These are phyloP conservation scores for Penicillium sp. DNA, from an alignment of 2,329 filamentous ascomycete species.

Conservation along the genomic window DNA sequence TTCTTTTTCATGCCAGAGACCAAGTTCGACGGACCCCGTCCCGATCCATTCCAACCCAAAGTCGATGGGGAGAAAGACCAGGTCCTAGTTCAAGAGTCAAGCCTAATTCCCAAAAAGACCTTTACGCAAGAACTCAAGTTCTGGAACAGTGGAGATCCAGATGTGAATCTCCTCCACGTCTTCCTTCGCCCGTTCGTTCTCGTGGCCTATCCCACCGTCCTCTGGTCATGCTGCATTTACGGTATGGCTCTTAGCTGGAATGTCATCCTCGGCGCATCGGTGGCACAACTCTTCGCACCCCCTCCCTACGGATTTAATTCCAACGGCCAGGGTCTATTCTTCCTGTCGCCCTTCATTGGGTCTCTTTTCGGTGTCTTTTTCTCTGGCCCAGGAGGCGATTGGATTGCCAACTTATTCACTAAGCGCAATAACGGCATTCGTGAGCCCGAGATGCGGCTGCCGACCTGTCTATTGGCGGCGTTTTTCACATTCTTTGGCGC, in stretches of 20 bases:
- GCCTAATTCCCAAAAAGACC: not conserved
- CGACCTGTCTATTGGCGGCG: slow-evolving; percentile 21
- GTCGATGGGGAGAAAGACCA: slow-evolving; percentile 6
- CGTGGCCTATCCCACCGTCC: slow-evolving; percentile 23
- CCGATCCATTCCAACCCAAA: slow-evolving; percentile 7
- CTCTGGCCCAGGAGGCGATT: slow-evolving; percentile 18
- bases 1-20: slow-evolving; percentile 29
- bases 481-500: slow-evolving; percentile 28
- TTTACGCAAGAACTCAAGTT: slow-evolving; percentile 13
- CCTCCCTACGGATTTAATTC: slow-evolving; percentile 25
- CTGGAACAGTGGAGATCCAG: slow-evolving; percentile 14
- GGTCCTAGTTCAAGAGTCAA: slow-evolving; percentile 8
- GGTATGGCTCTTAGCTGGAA: slow-evolving; percentile 30
- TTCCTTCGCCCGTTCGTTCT: slow-evolving; percentile 22
- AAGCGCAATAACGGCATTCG: slow-evolving; percentile 17
- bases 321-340: slow-evolving; percentile 24
- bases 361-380: slow-evolving; percentile 23
- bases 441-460: slow-evolving; percentile 21
- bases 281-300: slow-evolving; percentile 27
- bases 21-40: slow-evolving; percentile 21
- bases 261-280: slow-evolving; percentile 26
- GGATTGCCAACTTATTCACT: slow-evolving; percentile 20
- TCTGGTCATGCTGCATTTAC: slow-evolving; percentile 27
- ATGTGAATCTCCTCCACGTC: slow-evolving; percentile 23
- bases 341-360: slow-evolving; percentile 24